phyloP scores from a whole-genome alignment of 306 rosid species.

The Benincasa hispida region DNA sequence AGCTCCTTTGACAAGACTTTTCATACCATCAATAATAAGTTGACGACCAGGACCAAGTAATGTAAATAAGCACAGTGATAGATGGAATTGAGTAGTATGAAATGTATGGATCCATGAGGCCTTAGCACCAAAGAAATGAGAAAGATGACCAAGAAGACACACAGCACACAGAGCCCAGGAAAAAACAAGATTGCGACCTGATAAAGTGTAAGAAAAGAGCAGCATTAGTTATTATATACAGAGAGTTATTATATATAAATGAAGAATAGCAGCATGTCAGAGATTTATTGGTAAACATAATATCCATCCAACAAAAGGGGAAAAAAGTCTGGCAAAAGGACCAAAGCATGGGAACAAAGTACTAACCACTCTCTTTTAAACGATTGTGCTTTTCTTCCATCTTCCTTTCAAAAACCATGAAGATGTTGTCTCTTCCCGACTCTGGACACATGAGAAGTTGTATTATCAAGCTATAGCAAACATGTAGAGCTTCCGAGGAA shows the following conservation, averaged over 20 bases:
- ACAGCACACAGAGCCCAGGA: constrained; percentile 96
- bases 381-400: constrained; percentile 71
- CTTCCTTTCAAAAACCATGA: constrained; percentile 70
- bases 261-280: not conserved
- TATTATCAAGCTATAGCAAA: constrained; percentile 25
- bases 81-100: constrained; percentile 80
- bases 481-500: not conserved
- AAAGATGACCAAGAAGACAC: constrained; percentile 83
- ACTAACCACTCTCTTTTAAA: constrained; percentile 75
- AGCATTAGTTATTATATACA: not conserved
- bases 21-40: constrained; percentile 79
- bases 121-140: constrained; percentile 79
- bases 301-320: not conserved
- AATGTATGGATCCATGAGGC: constrained; percentile 73
- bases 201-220: constrained; percentile 12
- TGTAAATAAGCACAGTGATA: constrained; percentile 73
- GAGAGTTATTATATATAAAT: not conserved
- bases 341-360: constrained; percentile 11
- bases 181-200: constrained; percentile 80
- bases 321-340: constrained; percentile 3
- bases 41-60: constrained; percentile 94
- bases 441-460: constrained; percentile 44
- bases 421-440: constrained; percentile 55
- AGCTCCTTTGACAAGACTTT: constrained; percentile 62
- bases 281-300: constrained; percentile 11